These are phyloP conservation scores for Trichoderma brevicompactum DNA, from an alignment of 2,329 filamentous ascomycete genomes.

Conservation along the genomic window DNA sequence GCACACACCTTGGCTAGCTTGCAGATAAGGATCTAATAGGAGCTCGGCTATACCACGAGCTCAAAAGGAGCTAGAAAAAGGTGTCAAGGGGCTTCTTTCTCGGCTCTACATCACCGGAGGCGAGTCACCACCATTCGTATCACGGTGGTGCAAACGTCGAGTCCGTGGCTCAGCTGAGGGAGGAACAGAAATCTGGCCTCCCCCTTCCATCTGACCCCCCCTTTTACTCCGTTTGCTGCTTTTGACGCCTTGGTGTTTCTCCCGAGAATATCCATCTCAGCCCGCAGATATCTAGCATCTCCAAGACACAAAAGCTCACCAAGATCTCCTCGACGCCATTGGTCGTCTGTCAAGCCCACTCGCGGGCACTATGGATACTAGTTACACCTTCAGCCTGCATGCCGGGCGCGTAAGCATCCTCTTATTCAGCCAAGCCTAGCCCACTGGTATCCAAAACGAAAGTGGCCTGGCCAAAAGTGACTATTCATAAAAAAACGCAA, in stretches of 20 bases:
- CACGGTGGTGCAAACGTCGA: background rate
- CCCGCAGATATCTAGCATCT: background rate
- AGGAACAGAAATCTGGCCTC: background rate
- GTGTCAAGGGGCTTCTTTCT: background rate
- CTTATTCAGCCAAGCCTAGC: slow-evolving; percentile 11
- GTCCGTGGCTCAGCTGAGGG: slow-evolving; percentile 24
- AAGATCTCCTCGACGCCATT: slow-evolving; percentile 6
- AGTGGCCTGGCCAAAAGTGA: slow-evolving; percentile 7
- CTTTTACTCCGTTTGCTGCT: background rate
- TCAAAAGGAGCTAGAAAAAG: background rate
- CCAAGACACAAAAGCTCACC: background rate
- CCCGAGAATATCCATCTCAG: background rate
- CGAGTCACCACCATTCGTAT: slow-evolving; percentile 13
- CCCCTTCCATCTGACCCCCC: background rate
- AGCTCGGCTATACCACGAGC: background rate
- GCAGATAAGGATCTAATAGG: slow-evolving; percentile 1
- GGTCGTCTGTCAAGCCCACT: background rate
- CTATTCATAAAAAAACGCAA: background rate
- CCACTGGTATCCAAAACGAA: background rate
- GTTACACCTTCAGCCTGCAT: slow-evolving; percentile 12
- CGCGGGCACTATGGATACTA: background rate
- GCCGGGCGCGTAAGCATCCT: slow-evolving; percentile 23
- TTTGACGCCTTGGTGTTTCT: background rate
- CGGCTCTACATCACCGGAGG: background rate
- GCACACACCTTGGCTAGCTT: background rate